Percentiles rank a stretch among this genome's conserved stretches.
Conservation (phyloP, 1,139 yeast species). For the Torulaspora globosa region DNA sequence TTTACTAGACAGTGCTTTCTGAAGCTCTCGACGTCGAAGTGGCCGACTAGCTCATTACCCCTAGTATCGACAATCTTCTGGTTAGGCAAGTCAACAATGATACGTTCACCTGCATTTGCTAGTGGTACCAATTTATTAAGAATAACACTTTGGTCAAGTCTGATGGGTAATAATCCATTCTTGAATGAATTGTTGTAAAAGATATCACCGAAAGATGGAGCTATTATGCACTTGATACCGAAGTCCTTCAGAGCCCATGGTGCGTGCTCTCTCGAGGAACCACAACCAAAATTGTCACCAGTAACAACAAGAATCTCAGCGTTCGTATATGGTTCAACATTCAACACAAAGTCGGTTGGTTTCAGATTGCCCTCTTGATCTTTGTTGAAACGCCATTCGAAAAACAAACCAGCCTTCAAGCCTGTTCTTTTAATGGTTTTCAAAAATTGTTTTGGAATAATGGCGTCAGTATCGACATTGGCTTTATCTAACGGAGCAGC, state of each 20-base stretch:
- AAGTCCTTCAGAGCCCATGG: constrained; percentile 99
- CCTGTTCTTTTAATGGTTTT: constrained; percentile 98
- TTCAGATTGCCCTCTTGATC: constrained; percentile 69
- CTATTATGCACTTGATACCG: constrained; percentile 91
- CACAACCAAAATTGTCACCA: constrained; percentile 98
- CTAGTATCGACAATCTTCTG: constrained; percentile 73
- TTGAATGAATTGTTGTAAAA: constrained; percentile 95
- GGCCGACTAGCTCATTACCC: constrained; percentile 69
- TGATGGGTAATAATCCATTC: constrained; percentile 88
- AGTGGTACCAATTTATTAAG: constrained; percentile 67
- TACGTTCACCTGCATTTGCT: constrained; percentile 65
- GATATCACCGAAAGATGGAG: constrained; percentile 97
- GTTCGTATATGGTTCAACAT: constrained; percentile 72
- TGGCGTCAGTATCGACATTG: constrained; percentile 96
- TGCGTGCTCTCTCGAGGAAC: constrained; percentile 98
- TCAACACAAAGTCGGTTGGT: constrained; percentile 83
- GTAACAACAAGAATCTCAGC: constrained; percentile 85
- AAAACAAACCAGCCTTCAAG: constrained; percentile 79
- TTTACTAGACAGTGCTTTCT: constrained; percentile 92
- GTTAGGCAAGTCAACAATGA: constrained; percentile 79
- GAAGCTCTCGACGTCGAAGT: constrained; percentile 83
- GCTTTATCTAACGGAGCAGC: constrained; percentile 94
- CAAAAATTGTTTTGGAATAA: constrained; percentile 95
- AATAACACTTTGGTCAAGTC: constrained; percentile 75
- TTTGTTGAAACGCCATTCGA: constrained; percentile 75